These are phyloP conservation scores for Teratosphaeria viscida DNA, from an alignment of 2,329 filamentous ascomycete genomes.

Conservation along the genomic window DNA sequence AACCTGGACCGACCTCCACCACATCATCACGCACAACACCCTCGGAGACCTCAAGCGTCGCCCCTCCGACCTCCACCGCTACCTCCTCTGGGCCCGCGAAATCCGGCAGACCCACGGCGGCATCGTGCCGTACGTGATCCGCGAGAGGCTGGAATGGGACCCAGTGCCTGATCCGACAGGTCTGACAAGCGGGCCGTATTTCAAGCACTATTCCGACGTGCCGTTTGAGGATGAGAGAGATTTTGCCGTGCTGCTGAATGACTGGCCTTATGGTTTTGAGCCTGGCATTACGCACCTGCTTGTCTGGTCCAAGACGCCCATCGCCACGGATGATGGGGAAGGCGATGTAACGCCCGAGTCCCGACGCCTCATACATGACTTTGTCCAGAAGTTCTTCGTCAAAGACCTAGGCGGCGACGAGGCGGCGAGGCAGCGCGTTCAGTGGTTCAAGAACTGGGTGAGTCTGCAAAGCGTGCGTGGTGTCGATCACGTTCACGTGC, in stretches of 20 bases:
- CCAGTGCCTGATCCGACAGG: constrained; percentile 13
- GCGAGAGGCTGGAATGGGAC: constrained; percentile 45
- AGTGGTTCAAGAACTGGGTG: constrained; percentile 58
- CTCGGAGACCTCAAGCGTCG: constrained; percentile 48
- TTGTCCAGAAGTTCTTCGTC: constrained; percentile 42
- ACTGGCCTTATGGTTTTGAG: constrained; percentile 53
- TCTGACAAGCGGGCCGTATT: constrained; percentile 18
- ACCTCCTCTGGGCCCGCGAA: constrained; percentile 48
- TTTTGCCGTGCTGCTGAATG: constrained; percentile 49
- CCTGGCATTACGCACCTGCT: constrained; percentile 46
- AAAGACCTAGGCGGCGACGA: constrained; percentile 24
- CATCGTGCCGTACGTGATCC: constrained; percentile 47
- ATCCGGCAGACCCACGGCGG: constrained; percentile 46
- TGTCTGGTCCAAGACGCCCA: constrained; percentile 46
- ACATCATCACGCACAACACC: constrained; percentile 43
- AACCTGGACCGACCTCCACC: constrained; percentile 42
- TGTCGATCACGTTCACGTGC: constrained; percentile 47
- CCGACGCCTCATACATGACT: constrained; percentile 37
- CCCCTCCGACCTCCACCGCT: constrained; percentile 48
- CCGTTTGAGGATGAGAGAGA: constrained; percentile 47
- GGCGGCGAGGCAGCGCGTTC: constrained; percentile 33
- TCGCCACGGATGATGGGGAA: constrained; percentile 34
- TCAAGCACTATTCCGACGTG: constrained; percentile 34
- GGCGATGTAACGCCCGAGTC: constrained; percentile 44
- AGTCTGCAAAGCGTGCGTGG: constrained; percentile 50